Evolutionary conservation across 2,329 filamentous ascomycete genomes (phyloP).

Genomic region (Fusarium verrucosum): DNA sequence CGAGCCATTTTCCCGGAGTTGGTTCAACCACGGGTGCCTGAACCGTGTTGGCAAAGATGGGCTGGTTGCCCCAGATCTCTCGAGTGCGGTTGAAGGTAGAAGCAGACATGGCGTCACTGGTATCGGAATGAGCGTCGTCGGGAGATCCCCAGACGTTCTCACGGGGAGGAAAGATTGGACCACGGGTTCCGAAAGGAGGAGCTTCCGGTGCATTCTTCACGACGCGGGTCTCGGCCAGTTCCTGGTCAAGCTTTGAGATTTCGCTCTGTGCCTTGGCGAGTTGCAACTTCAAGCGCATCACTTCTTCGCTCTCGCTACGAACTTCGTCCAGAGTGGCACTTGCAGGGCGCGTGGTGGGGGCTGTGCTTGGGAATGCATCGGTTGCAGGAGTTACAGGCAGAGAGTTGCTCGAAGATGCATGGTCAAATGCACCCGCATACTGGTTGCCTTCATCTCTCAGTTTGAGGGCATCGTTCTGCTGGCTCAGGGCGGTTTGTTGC

Average conservation of each 20-base stretch:
- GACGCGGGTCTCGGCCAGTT: constrained; percentile 72
- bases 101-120: constrained; percentile 62
- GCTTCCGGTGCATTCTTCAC: constrained; percentile 61
- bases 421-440: constrained; percentile 54
- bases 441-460: constrained; percentile 50
- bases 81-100: constrained; percentile 63
- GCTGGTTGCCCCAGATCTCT: constrained; percentile 65
- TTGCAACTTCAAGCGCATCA: constrained; percentile 74
- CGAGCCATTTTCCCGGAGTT: constrained; percentile 56
- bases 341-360: constrained; percentile 61
- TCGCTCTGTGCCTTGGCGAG: constrained; percentile 75
- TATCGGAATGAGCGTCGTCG: constrained; percentile 67
- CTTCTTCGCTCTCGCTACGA: constrained; percentile 61
- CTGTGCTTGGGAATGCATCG: constrained; percentile 61
- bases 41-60: constrained; percentile 51
- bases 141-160: constrained; percentile 62
- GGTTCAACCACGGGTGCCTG: constrained; percentile 53
- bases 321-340: constrained; percentile 60
- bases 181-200: constrained; percentile 34
- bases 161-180: constrained; percentile 39
- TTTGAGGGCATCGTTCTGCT: constrained; percentile 66
- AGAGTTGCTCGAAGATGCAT: constrained; percentile 65
- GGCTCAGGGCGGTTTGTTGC: constrained; percentile 68
- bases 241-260: constrained; percentile 76
- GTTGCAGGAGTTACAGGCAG: constrained; percentile 70